phyloP scores from a whole-genome alignment of 495 filamentous ascomycete species.

The Umbilicaria muhlenbergii region DNA sequence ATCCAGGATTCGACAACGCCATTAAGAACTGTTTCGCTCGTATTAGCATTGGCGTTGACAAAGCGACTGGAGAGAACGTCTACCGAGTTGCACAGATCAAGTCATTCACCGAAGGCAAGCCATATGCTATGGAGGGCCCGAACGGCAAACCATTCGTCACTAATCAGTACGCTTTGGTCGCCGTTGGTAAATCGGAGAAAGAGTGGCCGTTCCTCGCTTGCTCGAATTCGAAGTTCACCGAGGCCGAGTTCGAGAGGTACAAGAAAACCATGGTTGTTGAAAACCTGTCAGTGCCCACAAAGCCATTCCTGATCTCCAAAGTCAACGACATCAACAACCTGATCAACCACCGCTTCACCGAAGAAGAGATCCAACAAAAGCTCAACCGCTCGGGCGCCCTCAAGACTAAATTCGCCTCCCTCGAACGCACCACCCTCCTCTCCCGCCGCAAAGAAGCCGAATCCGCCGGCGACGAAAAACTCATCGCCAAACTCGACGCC shows the following conservation, averaged over 20 bases:
- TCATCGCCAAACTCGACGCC: conserved; percentile 41
- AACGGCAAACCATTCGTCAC: conserved; percentile 60
- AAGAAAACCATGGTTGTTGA: conserved; percentile 58
- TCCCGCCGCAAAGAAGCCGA: conserved; percentile 49
- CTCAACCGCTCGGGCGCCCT: conserved; percentile 50
- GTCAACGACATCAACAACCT: conserved; percentile 68
- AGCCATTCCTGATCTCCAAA: conserved; percentile 47
- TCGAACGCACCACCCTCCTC: conserved; percentile 46
- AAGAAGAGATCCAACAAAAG: conserved; percentile 62
- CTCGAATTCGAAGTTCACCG: conserved; percentile 59
- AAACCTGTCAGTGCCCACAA: conserved; percentile 52
- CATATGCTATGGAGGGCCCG: conserved; percentile 58
- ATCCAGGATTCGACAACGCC: conserved; percentile 69
- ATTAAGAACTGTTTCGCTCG: conserved; percentile 69
- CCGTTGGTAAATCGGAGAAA: conserved; percentile 61
- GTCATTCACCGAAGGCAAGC: conserved; percentile 47
- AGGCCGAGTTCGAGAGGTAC: conserved; percentile 71
- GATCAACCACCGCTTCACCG: conserved; percentile 62
- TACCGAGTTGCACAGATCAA: conserved; percentile 84
- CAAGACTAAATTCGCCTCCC: conserved; percentile 40
- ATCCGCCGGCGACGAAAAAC: conserved; percentile 41
- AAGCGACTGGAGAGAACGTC: conserved; percentile 46
- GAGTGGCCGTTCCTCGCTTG: conserved; percentile 74
- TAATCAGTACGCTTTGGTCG: conserved; percentile 56
- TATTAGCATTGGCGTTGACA: conserved; percentile 59